These are phyloP conservation scores for Nicotiana sylvestris DNA, from an alignment of 257 asterid genomes.

Conservation along the genomic window DNA sequence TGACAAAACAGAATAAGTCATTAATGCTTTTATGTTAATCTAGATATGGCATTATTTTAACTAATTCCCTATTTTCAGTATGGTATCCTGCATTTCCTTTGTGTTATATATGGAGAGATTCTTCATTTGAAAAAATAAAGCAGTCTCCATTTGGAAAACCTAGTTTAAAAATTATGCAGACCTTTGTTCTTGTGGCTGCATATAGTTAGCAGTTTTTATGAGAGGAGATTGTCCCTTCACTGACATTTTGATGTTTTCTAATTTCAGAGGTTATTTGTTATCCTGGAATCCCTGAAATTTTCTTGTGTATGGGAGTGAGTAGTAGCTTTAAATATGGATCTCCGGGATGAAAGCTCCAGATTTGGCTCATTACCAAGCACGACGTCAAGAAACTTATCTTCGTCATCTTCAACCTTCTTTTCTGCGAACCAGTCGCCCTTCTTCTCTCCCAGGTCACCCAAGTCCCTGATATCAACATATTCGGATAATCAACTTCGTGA, in stretches of 20 bases:
- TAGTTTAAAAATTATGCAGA: neutral
- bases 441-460: slow-evolving; percentile 71
- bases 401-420: slow-evolving; percentile 86
- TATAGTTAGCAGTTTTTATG: slow-evolving; percentile 2
- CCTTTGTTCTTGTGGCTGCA: neutral
- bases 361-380: slow-evolving; percentile 45
- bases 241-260: slow-evolving; percentile 11
- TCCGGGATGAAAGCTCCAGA: slow-evolving; percentile 53
- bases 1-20: neutral
- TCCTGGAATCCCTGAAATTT: slow-evolving; percentile 33
- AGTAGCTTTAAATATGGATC: slow-evolving; percentile 53
- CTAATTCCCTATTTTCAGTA: slow-evolving; percentile 1
- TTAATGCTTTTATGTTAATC: neutral
- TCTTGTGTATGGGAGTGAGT: slow-evolving; percentile 30
- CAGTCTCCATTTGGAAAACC: slow-evolving; percentile 1
- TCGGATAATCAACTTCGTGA: slow-evolving; percentile 21
- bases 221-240: slow-evolving; percentile 1
- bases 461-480: slow-evolving; percentile 21
- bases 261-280: slow-evolving; percentile 29
- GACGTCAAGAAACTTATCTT: slow-evolving; percentile 76
- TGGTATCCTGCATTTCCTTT: neutral
- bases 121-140: neutral
- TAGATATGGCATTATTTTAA: slow-evolving; percentile 1
- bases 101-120: neutral
- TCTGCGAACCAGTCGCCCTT: slow-evolving; percentile 95